phyloP scores from a whole-genome alignment of 208 protist species.

The Trichomonas gallinae region DNA sequence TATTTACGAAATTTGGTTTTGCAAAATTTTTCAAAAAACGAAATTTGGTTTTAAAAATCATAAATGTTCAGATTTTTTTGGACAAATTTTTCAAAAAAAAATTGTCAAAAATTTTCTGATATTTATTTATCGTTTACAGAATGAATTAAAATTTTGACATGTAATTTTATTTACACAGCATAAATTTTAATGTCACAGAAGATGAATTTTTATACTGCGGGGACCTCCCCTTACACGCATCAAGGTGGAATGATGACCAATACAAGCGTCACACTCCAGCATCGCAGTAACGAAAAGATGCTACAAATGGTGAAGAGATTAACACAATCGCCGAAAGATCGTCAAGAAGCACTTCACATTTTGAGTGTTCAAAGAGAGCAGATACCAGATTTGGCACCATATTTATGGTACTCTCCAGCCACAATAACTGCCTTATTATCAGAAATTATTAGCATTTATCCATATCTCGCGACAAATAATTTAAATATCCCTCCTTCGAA shows the following conservation, averaged over 20 bases:
- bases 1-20: too few species aligned
- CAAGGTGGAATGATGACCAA: neutral
- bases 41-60: too few species aligned
- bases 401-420: constrained; percentile 90
- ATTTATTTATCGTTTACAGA: too few species aligned
- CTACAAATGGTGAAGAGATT: neutral
- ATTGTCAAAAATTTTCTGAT: too few species aligned
- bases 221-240: neutral
- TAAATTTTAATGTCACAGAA: neutral
- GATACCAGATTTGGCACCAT: constrained; percentile 58
- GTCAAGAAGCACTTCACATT: neutral
- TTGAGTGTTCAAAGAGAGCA: neutral
- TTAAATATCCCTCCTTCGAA: neutral
- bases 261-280: neutral
- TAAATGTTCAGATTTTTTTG: too few species aligned
- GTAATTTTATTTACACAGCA: too few species aligned
- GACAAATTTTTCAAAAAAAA: too few species aligned
- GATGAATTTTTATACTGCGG: neutral
- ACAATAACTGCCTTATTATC: constrained; percentile 91
- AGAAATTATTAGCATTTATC: constrained; percentile 86
- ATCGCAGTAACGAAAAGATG: neutral
- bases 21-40: too few species aligned
- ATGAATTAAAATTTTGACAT: too few species aligned
- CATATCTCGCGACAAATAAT: constrained; percentile 56
- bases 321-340: neutral